Evolutionary conservation across 2,329 filamentous ascomycete genomes (phyloP), one percentile per base, ranked within the genome.

Genomic region (Diaporthe humulicola): DNA sequence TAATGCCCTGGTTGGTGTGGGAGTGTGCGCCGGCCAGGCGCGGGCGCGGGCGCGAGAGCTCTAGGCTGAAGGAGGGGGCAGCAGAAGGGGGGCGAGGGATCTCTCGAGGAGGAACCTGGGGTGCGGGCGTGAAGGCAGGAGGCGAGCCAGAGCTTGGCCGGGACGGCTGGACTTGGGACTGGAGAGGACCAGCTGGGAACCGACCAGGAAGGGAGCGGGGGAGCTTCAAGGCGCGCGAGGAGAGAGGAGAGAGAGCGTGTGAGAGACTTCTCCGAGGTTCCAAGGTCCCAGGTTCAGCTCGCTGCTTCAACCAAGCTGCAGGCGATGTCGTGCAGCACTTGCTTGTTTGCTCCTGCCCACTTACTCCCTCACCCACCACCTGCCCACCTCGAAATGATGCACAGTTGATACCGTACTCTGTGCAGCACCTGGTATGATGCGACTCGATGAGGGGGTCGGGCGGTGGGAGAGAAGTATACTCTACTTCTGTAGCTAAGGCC

Each of bases 241-340:
- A 30, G 48, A 48, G 28, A 25, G 15, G 17, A 48, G 28, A 56
- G 61, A n/a, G n/a, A n/a, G 56, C 28, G 40, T 14, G 66, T 17
- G 50, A n/a, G 56, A 45, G 71, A 33, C 42, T 71, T 57, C 54
- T 52, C 45, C 30, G 54, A 67, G 56, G 40, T 67, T 54, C 52
- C 70, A 70, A 75, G 70, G 71, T 67, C 50, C 52, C 54, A 74
- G 52, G 70, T 75, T 73, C 70, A 73, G 74, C 74, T 75, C 28
- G 57, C 17, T 70, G 70, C 61, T 52, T 75, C 60, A 60, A 60
- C 33, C 66, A 25, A 58, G 48, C 60, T 45, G 58, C 71, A 64
- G 48, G 40, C 52, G 17, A 61, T 66, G 57, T 71, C 36, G 48
- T 54, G 25, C 48, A 54, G 64, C 48, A 52, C 64, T 54, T 69